Conservation (phyloP, 2,329 filamentous ascomycete species). For the Neurospora sp. region DNA sequence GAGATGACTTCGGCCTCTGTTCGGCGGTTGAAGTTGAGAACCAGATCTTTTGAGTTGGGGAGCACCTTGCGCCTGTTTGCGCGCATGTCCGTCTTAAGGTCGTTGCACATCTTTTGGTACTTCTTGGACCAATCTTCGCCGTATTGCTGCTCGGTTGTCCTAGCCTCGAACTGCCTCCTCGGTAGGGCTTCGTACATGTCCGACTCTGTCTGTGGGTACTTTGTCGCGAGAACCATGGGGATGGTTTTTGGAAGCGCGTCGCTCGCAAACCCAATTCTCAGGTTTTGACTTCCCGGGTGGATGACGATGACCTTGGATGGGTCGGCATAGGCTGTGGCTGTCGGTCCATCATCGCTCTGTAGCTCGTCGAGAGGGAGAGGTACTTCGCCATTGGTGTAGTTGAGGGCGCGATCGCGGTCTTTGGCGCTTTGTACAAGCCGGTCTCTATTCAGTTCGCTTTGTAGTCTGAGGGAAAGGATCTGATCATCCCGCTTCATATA, state of each 20-base stretch:
- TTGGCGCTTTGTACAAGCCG: slow-evolving; percentile 77
- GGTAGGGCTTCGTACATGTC: slow-evolving; percentile 76
- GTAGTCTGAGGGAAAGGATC: slow-evolving; percentile 76
- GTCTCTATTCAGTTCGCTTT: slow-evolving; percentile 78
- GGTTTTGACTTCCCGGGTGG: slow-evolving; percentile 89
- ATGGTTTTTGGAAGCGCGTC: slow-evolving; percentile 91
- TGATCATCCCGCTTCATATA: slow-evolving; percentile 98
- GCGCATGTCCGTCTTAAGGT: slow-evolving; percentile 84
- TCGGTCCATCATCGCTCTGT: slow-evolving; percentile 43
- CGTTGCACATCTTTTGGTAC: slow-evolving; percentile 73
- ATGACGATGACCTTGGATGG: slow-evolving; percentile 91
- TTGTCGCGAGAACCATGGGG: slow-evolving; percentile 83
- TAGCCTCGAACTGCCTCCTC: slow-evolving; percentile 53
- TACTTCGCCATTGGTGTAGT: slow-evolving; percentile 59
- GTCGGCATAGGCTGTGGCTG: slow-evolving; percentile 51
- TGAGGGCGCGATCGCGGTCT: slow-evolving; percentile 76
- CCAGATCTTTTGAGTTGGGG: slow-evolving; percentile 94
- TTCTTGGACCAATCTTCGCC: slow-evolving; percentile 69
- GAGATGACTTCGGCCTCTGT: slow-evolving; percentile 78
- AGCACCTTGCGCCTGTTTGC: slow-evolving; percentile 88
- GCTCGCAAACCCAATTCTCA: slow-evolving; percentile 89
- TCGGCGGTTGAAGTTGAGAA: slow-evolving; percentile 85
- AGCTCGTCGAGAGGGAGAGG: slow-evolving; percentile 51
- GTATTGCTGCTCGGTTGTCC: slow-evolving; percentile 66
- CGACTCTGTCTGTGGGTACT: slow-evolving; percentile 67